A percentile compares a stretch with the other conserved stretches of the same genome.
Conservation (phyloP, 495 filamentous ascomycete genomes). For the Penicillium parvum region DNA sequence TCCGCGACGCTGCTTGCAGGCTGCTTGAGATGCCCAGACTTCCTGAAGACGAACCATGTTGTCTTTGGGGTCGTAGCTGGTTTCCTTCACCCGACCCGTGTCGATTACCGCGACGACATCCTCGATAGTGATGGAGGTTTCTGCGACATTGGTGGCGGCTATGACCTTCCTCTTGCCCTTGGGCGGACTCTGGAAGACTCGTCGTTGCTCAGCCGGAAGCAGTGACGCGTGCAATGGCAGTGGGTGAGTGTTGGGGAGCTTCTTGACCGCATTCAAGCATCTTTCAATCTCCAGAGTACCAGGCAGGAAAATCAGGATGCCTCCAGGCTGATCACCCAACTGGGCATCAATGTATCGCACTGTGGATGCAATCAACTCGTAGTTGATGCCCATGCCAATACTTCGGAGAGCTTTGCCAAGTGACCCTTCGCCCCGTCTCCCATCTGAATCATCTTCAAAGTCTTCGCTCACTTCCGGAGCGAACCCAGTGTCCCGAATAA, state of each 20-base stretch:
- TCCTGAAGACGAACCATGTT: conserved; percentile 94
- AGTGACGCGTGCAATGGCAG: conserved; percentile 92
- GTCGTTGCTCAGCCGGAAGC: conserved; percentile 76
- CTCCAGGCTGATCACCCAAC: conserved; percentile 65
- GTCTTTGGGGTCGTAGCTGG: conserved; percentile 84
- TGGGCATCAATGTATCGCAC: conserved; percentile 76
- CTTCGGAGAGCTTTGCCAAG: conserved; percentile 66
- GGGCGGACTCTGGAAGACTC: conserved; percentile 76
- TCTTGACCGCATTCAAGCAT: conserved; percentile 65
- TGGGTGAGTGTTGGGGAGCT: conserved; percentile 67
- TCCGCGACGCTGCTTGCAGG: conserved; percentile 94
- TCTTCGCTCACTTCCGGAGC: conserved; percentile 37
- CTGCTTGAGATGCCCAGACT: conserved; percentile 90
- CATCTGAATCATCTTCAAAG: conserved; percentile 33
- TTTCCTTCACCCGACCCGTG: conserved; percentile 92
- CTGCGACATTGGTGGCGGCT: conserved; percentile 91
- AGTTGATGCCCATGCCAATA: conserved; percentile 86
- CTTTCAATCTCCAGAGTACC: conserved; percentile 81
- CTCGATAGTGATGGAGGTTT: conserved; percentile 97
- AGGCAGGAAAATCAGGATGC: conserved; percentile 91
- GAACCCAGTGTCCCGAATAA: conserved; percentile 76
- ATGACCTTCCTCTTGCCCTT: conserved; percentile 83
- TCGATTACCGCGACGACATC: conserved; percentile 97
- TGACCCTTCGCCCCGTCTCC: conserved; percentile 34
- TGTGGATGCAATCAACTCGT: conserved; percentile 76